These are phyloP conservation scores for Lyophyllum semitale DNA, from an alignment of 768 basidiomycete species.

Conservation along the genomic window DNA sequence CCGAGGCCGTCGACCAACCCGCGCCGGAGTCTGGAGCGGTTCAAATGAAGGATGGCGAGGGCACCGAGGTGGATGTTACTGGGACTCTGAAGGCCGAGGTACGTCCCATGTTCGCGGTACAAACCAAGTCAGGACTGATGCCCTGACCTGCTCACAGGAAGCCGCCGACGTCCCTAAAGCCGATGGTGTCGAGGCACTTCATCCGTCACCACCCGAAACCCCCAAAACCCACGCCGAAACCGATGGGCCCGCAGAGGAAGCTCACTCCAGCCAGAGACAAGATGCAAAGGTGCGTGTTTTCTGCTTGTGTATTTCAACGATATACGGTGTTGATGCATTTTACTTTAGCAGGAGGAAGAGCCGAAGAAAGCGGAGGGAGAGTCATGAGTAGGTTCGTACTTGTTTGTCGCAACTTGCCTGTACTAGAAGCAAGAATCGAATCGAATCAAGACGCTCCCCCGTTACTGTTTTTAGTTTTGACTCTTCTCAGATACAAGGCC, in stretches of 20 bases:
- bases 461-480: not conserved
- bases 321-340: not conserved
- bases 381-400: not conserved
- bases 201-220: conserved; percentile 5
- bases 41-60: conserved; percentile 41
- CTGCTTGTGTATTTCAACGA: not conserved
- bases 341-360: conserved; percentile 20
- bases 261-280: not conserved
- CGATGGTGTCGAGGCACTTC: not conserved
- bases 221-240: not conserved
- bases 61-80: conserved; percentile 37
- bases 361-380: conserved; percentile 18
- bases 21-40: conserved; percentile 19
- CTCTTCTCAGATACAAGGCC: not conserved
- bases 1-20: conserved; percentile 3
- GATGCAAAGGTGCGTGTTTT: conserved; percentile 21
- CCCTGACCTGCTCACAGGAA: conserved; percentile 1
- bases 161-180: conserved; percentile 17
- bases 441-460: not conserved
- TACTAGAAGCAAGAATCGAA: not conserved
- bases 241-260: conserved; percentile 9
- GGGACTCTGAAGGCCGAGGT: conserved; percentile 30
- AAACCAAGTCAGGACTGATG: not conserved
- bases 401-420: not conserved
- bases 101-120: not conserved